Conservation (phyloP, 2,329 filamentous ascomycete species). For the Trichothecium roseum region DNA sequence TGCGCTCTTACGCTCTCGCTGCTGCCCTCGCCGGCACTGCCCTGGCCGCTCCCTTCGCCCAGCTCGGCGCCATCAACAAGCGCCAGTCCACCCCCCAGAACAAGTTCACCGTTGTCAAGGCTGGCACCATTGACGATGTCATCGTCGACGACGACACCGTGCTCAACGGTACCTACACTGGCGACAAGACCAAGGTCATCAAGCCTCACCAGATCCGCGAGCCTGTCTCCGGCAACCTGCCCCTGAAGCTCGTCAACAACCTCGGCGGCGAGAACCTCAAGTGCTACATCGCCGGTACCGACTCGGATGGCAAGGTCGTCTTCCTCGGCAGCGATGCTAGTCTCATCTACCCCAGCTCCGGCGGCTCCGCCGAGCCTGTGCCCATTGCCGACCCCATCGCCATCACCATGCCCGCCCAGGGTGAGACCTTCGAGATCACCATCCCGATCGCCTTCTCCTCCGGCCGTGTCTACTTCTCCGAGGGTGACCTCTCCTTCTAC, state of each 20-base stretch:
- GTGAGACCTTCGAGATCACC: conserved; percentile 24
- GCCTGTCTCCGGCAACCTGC: conserved; percentile 9
- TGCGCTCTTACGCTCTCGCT: conserved; percentile 3
- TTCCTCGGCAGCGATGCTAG: conserved; percentile 30
- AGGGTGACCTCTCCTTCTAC: conserved; percentile 30
- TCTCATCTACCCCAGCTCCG: conserved; percentile 30
- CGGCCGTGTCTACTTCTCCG: conserved; percentile 34
- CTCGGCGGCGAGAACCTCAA: conserved; percentile 25
- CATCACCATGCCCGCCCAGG: conserved; percentile 28
- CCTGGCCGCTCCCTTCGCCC: conserved; percentile 4
- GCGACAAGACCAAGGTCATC: conserved; percentile 5
- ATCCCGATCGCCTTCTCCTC: conserved; percentile 29
- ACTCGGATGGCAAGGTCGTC: conserved; percentile 26
- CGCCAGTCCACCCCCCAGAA: background rate
- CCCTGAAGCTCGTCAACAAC: conserved; percentile 31
- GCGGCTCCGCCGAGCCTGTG: conserved; percentile 21
- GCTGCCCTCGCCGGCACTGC: conserved; percentile 9
- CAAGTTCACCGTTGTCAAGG: conserved; percentile 18
- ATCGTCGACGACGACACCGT: conserved; percentile 26
- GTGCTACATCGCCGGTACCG: conserved; percentile 35
- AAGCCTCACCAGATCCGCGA: background rate
- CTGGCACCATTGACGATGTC: conserved; percentile 20
- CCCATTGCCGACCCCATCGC: conserved; percentile 27
- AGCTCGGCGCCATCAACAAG: background rate
- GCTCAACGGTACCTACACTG: conserved; percentile 24